Conservation (phyloP, 257 asterid genomes). For the Nicotiana benthamiana region DNA sequence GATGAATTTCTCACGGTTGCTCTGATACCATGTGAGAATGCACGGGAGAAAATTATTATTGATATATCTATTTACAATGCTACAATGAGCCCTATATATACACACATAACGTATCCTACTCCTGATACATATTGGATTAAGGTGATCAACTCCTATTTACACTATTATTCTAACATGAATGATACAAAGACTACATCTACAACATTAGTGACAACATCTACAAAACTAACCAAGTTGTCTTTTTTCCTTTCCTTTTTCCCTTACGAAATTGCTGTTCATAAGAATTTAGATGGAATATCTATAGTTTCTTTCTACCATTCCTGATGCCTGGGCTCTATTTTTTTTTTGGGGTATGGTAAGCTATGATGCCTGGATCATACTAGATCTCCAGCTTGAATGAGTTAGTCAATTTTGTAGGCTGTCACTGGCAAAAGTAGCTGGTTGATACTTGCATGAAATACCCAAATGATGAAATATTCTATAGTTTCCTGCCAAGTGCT, state of each 20-base stretch:
- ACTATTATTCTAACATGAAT: too few relatives aligned
- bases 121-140: too few relatives aligned
- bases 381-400: not conserved
- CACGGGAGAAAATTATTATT: too few relatives aligned
- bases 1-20: too few relatives aligned
- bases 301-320: not conserved
- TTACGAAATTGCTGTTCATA: not conserved
- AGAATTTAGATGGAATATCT: not conserved
- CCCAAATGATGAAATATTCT: not conserved
- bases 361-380: not conserved
- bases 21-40: too few relatives aligned
- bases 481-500: not conserved
- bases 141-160: too few relatives aligned
- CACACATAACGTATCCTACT: too few relatives aligned
- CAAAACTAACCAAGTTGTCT: not conserved
- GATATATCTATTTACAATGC: too few relatives aligned
- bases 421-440: not conserved
- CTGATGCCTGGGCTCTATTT: too few relatives aligned
- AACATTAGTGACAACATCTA: not conserved
- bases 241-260: not conserved
- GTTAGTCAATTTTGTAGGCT: not conserved
- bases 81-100: too few relatives aligned
- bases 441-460: not conserved
- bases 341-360: too few relatives aligned
- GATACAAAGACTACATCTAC: too few relatives aligned